Evolutionary conservation across 129 eudicot genomes (phyloP).

Genomic region (Cynara cardunculus): DNA sequence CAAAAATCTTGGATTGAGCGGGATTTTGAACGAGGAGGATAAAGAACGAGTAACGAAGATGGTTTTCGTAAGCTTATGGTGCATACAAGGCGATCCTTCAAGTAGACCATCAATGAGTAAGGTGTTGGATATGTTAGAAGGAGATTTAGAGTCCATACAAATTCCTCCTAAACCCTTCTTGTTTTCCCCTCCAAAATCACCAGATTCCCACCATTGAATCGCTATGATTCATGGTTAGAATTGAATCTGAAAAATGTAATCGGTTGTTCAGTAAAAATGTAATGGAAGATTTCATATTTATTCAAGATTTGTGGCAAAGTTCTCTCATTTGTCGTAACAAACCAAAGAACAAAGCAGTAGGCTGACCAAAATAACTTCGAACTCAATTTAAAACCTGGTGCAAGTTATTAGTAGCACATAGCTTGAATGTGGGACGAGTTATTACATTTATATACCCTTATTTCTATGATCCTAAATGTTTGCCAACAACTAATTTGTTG

Average conservation of each 20-base stretch:
- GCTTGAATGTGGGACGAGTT: too few species aligned
- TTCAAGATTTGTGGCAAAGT: background rate
- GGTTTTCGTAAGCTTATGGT: conserved; percentile 26
- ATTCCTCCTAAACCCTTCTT: conserved; percentile 25
- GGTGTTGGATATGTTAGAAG: conserved; percentile 32
- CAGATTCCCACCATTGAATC: background rate
- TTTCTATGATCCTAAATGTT: background rate
- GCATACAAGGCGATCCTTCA: conserved; percentile 29
- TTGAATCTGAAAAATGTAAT: background rate
- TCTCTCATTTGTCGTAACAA: too few species aligned
- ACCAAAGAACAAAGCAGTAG: too few species aligned
- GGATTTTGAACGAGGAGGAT: background rate
- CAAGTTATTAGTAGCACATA: too few species aligned
- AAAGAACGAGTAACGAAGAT: conserved; percentile 16
- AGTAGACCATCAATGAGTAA: conserved; percentile 25
- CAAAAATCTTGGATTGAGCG: background rate
- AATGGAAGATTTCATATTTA: background rate
- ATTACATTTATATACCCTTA: background rate
- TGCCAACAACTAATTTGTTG: background rate
- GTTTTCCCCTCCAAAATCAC: conserved; percentile 14
- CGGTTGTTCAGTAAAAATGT: background rate
- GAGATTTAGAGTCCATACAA: conserved; percentile 5
- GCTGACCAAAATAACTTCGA: too few species aligned
- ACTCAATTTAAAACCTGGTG: too few species aligned
- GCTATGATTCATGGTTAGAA: background rate